Conservation (phyloP, 768 basidiomycete species). For the Nidularia sp. region DNA sequence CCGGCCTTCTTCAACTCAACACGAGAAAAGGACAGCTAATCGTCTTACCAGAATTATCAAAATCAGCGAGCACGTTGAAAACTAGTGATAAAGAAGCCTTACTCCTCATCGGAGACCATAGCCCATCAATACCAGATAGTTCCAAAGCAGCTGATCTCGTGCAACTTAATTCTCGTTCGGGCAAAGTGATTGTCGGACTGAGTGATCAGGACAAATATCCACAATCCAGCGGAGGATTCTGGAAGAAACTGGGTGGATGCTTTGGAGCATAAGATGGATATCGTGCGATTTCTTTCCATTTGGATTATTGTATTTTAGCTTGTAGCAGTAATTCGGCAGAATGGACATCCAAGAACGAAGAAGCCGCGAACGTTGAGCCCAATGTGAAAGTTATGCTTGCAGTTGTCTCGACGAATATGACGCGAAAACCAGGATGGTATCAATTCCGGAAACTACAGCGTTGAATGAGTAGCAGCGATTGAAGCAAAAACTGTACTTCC, state of each 20-base stretch:
- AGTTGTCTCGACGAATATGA: too few species aligned
- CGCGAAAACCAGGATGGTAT: too few species aligned
- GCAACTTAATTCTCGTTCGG: slow-evolving; percentile 28
- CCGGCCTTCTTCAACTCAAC: slow-evolving; percentile 29
- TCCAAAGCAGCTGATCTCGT: slow-evolving; percentile 31
- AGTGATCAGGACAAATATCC: slow-evolving; percentile 33
- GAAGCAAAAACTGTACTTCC: too few species aligned
- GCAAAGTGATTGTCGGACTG: slow-evolving; percentile 39
- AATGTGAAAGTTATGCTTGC: too few species aligned
- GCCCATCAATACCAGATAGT: slow-evolving; percentile 7
- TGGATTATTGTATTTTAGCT: too few species aligned
- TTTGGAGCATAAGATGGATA: too few species aligned
- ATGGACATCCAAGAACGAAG: too few species aligned
- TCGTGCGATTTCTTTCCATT: too few species aligned
- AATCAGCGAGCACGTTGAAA: slow-evolving; percentile 25
- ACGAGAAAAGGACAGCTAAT: slow-evolving; percentile 24
- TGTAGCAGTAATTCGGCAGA: too few species aligned
- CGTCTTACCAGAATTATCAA: slow-evolving; percentile 28
- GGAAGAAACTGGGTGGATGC: slow-evolving; percentile 31
- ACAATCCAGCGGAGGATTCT: slow-evolving; percentile 26
- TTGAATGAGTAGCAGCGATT: too few species aligned
- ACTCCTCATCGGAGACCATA: slow-evolving; percentile 27
- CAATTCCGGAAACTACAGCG: too few species aligned
- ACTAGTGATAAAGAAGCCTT: slow-evolving; percentile 30
- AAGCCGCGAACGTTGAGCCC: too few species aligned